phyloP scores from a whole-genome alignment of 2,329 filamentous ascomycete species.

The Neonectria faginata region DNA sequence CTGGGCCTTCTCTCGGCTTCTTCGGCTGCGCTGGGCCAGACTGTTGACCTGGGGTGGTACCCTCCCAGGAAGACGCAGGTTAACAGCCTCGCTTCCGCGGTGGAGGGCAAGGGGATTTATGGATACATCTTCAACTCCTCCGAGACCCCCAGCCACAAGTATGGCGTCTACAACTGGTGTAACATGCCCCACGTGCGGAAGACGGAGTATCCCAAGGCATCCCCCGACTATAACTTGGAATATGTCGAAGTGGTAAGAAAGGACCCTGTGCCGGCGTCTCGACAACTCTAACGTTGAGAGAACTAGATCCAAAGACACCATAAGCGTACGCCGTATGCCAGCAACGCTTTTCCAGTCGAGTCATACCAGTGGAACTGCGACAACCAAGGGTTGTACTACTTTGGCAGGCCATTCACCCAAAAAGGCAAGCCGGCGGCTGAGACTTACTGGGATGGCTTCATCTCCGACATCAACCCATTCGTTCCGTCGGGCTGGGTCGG shows the following conservation, averaged over 20 bases:
- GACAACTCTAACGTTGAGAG: not conserved
- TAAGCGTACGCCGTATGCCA: slow-evolving; percentile 83
- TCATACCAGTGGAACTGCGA: slow-evolving; percentile 79
- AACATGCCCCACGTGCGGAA: slow-evolving; percentile 88
- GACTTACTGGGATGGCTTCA: slow-evolving; percentile 75
- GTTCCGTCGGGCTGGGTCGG: slow-evolving; percentile 74
- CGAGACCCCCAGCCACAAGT: slow-evolving; percentile 63
- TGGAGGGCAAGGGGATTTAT: slow-evolving; percentile 72
- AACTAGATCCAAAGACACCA: slow-evolving; percentile 82
- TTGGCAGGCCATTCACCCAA: slow-evolving; percentile 65
- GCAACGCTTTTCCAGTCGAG: slow-evolving; percentile 81
- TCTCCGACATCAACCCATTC: slow-evolving; percentile 74
- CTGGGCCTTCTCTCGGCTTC: slow-evolving; percentile 32
- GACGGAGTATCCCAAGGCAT: slow-evolving; percentile 69
- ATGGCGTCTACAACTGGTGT: slow-evolving; percentile 82
- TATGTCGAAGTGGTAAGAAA: slow-evolving; percentile 79
- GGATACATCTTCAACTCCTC: slow-evolving; percentile 81
- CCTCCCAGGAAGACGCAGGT: slow-evolving; percentile 65
- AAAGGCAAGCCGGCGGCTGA: slow-evolving; percentile 61
- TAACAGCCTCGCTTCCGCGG: slow-evolving; percentile 69
- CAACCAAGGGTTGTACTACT: slow-evolving; percentile 77
- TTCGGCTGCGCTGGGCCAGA: slow-evolving; percentile 23
- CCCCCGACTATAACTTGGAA: slow-evolving; percentile 69
- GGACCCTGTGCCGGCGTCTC: rapidly evolving
- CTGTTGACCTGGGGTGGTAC: slow-evolving; percentile 66